Percentiles rank a stretch among this genome's conserved stretches.
phyloP scores from a whole-genome alignment of 768 basidiomycete genomes.

The Calvatia gigantea region DNA sequence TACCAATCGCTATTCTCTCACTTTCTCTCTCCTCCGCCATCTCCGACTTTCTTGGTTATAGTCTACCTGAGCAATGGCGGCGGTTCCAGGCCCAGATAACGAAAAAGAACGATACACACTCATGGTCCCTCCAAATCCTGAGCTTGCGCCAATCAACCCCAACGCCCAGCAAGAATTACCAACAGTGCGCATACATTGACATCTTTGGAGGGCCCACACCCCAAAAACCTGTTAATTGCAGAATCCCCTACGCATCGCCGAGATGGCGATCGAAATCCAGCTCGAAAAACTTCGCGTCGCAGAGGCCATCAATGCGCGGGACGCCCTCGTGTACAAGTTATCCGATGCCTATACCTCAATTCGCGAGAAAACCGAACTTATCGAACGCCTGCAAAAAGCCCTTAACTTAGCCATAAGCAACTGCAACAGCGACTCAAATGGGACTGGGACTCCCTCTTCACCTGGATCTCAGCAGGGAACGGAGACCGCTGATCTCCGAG shows the following conservation, averaged over 20 bases:
- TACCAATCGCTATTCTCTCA: background rate
- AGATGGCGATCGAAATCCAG: constrained; percentile 53
- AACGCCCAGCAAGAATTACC: background rate
- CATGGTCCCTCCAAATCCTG: background rate
- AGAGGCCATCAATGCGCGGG: constrained; percentile 62
- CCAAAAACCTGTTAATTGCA: constrained; percentile 17
- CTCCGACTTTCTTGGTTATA: constrained; percentile 8
- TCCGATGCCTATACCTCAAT: constrained; percentile 57
- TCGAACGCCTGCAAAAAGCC: constrained; percentile 45
- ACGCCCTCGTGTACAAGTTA: constrained; percentile 55
- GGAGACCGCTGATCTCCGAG: constrained; percentile 28
- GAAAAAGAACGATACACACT: constrained; percentile 6
- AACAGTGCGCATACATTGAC: background rate
- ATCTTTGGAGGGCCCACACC: too few species aligned
- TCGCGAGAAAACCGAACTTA: constrained; percentile 52
- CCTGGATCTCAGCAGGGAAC: background rate
- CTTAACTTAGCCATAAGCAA: constrained; percentile 20
- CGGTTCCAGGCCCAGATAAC: background rate
- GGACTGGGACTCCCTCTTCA: background rate
- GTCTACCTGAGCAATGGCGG: background rate
- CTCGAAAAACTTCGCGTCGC: constrained; percentile 47
- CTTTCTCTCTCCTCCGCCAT: background rate
- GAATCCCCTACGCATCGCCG: constrained; percentile 46
- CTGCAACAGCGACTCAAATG: background rate
- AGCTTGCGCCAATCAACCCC: background rate